phyloP scores from a whole-genome alignment of 2,329 filamentous ascomycete species.

The Pseudogymnoascus sp. region DNA sequence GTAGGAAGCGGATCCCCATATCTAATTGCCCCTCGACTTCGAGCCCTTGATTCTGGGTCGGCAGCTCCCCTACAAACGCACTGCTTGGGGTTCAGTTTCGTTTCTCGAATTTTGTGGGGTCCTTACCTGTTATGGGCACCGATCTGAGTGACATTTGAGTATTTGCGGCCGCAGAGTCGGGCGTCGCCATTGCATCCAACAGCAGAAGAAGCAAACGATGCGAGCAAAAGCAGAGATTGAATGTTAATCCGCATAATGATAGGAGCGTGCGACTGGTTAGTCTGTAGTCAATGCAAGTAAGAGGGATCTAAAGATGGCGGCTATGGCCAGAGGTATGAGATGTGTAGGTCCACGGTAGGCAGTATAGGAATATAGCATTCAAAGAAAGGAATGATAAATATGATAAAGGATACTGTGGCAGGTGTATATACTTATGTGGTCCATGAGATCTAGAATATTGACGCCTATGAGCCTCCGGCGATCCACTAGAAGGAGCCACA shows the following conservation, averaged over 20 bases:
- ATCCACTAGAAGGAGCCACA: background rate
- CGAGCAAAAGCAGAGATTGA: background rate
- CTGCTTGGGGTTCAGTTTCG: constrained; percentile 33
- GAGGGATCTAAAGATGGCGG: background rate
- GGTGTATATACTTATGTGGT: constrained; percentile 1
- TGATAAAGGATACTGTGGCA: background rate
- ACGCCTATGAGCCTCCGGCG: background rate
- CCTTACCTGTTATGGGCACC: constrained; percentile 55
- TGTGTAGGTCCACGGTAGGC: background rate
- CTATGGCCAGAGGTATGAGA: background rate
- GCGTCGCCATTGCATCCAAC: constrained; percentile 72
- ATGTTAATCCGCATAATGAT: constrained; percentile 3
- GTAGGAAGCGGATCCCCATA: constrained; percentile 57
- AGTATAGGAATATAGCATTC: background rate
- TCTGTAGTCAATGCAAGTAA: background rate
- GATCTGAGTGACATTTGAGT: constrained; percentile 72
- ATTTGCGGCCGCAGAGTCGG: constrained; percentile 60
- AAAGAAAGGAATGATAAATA: background rate
- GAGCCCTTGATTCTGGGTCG: constrained; percentile 49
- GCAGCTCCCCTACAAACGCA: constrained; percentile 27
- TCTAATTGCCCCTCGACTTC: constrained; percentile 52
- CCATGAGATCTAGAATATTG: background rate
- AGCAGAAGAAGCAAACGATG: constrained; percentile 17
- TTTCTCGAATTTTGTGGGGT: constrained; percentile 45
- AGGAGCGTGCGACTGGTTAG: background rate